A percentile compares a stretch with the other conserved stretches of the same genome.
phyloP scores from a whole-genome alignment of 2,329 filamentous ascomycete species.

The Ophiostoma ulmi region DNA sequence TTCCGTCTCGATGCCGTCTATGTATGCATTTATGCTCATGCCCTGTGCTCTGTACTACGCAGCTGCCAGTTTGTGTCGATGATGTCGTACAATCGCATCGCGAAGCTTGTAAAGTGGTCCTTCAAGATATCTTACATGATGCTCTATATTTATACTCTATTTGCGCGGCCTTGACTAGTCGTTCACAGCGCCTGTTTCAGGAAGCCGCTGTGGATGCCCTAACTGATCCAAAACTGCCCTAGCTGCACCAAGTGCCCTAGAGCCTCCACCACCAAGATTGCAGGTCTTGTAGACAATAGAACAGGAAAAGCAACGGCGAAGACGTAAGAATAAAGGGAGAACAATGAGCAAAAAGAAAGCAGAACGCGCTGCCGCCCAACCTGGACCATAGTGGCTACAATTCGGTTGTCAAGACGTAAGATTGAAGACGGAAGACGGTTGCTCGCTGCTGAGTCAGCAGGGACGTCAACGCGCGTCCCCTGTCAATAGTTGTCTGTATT shows the following conservation, averaged over 20 bases:
- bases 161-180: neutral
- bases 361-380: neutral
- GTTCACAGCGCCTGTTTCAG: slow-evolving; percentile 6
- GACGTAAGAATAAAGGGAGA: neutral
- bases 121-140: neutral
- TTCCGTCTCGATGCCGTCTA: neutral
- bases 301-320: neutral
- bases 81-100: neutral
- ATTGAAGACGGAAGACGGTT: neutral
- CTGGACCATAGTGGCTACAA: neutral
- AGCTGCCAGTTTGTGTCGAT: neutral
- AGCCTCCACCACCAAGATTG: neutral
- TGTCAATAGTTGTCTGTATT: neutral
- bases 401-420: no score
- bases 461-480: slow-evolving; percentile 4
- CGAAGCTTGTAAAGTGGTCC: slow-evolving; percentile 7
- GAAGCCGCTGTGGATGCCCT: slow-evolving; percentile 7
- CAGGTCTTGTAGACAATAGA: neutral
- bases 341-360: neutral
- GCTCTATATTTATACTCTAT: neutral
- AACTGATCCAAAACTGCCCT: neutral
- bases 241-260: neutral
- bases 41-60: neutral
- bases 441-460: neutral
- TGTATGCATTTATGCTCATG: neutral